Evolutionary conservation across 1,284 basidiomycete genomes (phyloP).

Genomic region (Waitea zeae): DNA sequence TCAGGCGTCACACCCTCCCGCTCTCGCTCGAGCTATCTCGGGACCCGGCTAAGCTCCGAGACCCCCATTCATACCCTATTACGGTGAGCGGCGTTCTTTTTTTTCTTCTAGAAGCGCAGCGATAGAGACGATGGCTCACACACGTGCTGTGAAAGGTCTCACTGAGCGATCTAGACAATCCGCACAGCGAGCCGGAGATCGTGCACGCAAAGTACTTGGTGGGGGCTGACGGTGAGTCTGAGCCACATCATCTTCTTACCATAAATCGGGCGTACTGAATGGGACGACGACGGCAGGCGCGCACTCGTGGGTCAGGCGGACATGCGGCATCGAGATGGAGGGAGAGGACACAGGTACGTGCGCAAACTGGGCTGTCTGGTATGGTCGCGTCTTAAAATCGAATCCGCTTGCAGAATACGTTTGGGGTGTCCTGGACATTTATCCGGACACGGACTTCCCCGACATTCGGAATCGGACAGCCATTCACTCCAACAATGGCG

Average conservation of each 20-base stretch:
- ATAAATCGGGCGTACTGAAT: neutral
- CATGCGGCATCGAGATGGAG: conserved; percentile 53
- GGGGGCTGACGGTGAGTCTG: conserved; percentile 28
- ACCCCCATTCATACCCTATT: conserved; percentile 16
- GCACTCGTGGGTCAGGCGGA: conserved; percentile 67
- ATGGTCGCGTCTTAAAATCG: too few species aligned
- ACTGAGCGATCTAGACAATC: too few species aligned
- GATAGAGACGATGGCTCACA: conserved; percentile 14
- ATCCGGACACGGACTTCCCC: conserved; percentile 62
- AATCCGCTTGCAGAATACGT: conserved; percentile 40
- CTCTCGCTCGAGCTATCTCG: conserved; percentile 15
- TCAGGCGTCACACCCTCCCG: conserved; percentile 17
- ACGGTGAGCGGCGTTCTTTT: too few species aligned
- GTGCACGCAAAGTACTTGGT: conserved; percentile 36
- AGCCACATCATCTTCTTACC: too few species aligned
- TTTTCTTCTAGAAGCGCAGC: conserved; percentile 16
- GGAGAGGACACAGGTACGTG: conserved; percentile 61
- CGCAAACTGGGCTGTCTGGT: too few species aligned
- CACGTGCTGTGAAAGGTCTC: conserved; percentile 12
- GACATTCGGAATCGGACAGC: conserved; percentile 60
- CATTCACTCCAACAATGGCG: conserved; percentile 36
- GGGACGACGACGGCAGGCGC: conserved; percentile 31
- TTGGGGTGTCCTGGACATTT: conserved; percentile 66
- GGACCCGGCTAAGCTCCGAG: conserved; percentile 13
- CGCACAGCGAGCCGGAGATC: too few species aligned